Base-by-base conservation (phyloP, 225 moss, liverwort and hornwort species). In the Anthoceros angustus region DNA sequence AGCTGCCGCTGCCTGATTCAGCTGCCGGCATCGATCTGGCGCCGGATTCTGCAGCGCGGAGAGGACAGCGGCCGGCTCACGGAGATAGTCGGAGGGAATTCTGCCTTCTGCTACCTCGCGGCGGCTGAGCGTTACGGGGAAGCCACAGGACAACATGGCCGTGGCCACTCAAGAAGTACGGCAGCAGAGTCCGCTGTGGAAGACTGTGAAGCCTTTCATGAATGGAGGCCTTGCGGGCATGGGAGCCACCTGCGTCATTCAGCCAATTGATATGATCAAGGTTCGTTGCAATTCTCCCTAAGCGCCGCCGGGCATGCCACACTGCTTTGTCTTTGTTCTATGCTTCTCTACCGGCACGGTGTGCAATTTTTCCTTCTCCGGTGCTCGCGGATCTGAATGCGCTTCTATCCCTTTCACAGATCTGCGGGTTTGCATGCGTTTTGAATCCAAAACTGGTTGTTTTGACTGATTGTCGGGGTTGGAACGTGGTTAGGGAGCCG, bases 221-320 rank as follows among this genome's bases (percentile, higher is more conserved):
- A 94, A 94, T 63, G 93, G 93, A 38, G 93, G 93, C 2, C 25
- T 88, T 62, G 25, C 93, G 11, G 93, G 93, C 6, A 94, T 94
- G 90, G 90, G 87, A 41, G 90, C 93, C 21, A 94, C 90, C 10
- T 93, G 90, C 63, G 90, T 93, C 45, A 94, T 94, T 38, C 93
- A 93, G 69, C 93, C 93, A 8, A 86, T 93, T 55, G 93, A 93
- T 41, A 93, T 93, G 93, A 80, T 93, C 74, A 93, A 94, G 83
- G 83, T 80, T 50, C 15, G 49, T 5, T 50, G 6, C 49, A 8
- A 50, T 50, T 50, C 8, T 20, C 20, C 14, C n/a, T n/a, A n/a
- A n/a, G n/a, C n/a, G n/a, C n/a, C n/a, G n/a, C n/a, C n/a, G n/a
- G n/a, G n/a, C n/a, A n/a, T n/a, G n/a, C n/a, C n/a, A n/a, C n/a